These are phyloP conservation scores for Raphidocelis subcapitata DNA, from an alignment of 139 green algal species.

Conservation along the genomic window DNA sequence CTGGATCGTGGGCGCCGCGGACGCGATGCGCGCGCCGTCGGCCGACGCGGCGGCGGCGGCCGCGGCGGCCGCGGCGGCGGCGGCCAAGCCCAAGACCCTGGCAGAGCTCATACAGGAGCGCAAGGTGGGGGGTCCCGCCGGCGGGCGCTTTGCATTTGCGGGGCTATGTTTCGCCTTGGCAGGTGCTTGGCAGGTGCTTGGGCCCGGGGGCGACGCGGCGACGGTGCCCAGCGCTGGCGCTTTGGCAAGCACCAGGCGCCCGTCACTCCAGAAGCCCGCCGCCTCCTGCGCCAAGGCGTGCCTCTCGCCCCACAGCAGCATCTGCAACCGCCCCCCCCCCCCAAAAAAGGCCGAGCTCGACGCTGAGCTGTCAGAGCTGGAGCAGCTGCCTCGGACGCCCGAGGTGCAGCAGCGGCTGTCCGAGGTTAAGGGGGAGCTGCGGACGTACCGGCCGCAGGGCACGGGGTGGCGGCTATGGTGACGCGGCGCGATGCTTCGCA, in stretches of 20 bases:
- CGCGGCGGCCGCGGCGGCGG: neutral
- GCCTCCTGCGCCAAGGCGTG: neutral
- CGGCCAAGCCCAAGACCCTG: constrained; percentile 1
- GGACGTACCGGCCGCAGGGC: too few relatives aligned
- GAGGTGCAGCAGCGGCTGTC: constrained; percentile 5
- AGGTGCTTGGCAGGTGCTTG: neutral
- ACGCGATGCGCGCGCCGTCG: neutral
- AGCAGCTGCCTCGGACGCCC: constrained; percentile 11
- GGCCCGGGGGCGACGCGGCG: neutral
- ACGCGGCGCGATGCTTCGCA: too few relatives aligned
- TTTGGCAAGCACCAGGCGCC: neutral
- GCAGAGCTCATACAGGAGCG: constrained; percentile 19
- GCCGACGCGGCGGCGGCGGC: constrained; percentile 1
- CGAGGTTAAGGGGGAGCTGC: too few relatives aligned
- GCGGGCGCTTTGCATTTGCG: neutral
- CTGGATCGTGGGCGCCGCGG: constrained; percentile 11
- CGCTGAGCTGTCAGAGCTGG: constrained; percentile 8
- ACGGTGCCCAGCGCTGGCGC: neutral
- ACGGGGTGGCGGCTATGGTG: too few relatives aligned
- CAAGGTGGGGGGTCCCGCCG: constrained; percentile 1
- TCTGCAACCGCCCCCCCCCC: neutral
- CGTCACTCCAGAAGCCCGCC: neutral
- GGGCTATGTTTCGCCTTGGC: neutral
- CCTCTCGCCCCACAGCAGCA: neutral
- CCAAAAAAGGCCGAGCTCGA: constrained; percentile 11